phyloP scores from a whole-genome alignment of 805 yeast species.

The Cyberlindnera mycetangii region DNA sequence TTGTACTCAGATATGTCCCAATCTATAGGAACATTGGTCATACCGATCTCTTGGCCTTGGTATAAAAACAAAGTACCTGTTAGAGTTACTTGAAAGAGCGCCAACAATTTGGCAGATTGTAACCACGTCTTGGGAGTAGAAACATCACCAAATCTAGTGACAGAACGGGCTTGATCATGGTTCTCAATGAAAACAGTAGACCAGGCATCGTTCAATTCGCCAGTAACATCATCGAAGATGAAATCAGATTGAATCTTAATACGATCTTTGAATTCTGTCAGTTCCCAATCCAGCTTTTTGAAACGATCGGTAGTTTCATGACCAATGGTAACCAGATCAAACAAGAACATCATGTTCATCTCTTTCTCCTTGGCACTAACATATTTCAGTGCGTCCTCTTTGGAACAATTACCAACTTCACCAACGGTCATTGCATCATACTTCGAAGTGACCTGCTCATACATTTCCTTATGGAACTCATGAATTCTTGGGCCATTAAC shows the following conservation, averaged over 20 bases:
- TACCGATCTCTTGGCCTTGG: constrained; percentile 62
- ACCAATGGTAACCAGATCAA: constrained; percentile 36
- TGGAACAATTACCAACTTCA: constrained; percentile 45
- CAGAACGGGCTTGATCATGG: constrained; percentile 54
- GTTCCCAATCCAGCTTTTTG: constrained; percentile 31
- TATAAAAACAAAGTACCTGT: constrained; percentile 55
- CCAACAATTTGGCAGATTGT: constrained; percentile 45
- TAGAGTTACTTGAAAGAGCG: constrained; percentile 42
- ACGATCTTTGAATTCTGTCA: constrained; percentile 41
- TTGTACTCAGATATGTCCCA: constrained; percentile 49
- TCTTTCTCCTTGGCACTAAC: constrained; percentile 37
- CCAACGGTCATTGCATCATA: constrained; percentile 58
- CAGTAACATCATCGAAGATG: constrained; percentile 32
- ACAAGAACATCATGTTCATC: constrained; percentile 40
- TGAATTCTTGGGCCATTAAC: constrained; percentile 55
- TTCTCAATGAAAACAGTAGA: constrained; percentile 52
- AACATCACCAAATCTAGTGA: constrained; percentile 49
- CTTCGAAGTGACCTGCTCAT: constrained; percentile 37
- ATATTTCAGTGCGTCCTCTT: constrained; percentile 41
- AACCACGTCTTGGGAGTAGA: constrained; percentile 31
- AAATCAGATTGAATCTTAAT: constrained; percentile 35
- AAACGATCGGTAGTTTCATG: constrained; percentile 35
- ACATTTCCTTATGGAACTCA: constrained; percentile 54
- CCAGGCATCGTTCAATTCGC: constrained; percentile 51
- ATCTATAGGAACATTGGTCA: constrained; percentile 41